Base-by-base conservation (phyloP, 1,284 basidiomycete genomes). In the Sparassis latifolia region DNA sequence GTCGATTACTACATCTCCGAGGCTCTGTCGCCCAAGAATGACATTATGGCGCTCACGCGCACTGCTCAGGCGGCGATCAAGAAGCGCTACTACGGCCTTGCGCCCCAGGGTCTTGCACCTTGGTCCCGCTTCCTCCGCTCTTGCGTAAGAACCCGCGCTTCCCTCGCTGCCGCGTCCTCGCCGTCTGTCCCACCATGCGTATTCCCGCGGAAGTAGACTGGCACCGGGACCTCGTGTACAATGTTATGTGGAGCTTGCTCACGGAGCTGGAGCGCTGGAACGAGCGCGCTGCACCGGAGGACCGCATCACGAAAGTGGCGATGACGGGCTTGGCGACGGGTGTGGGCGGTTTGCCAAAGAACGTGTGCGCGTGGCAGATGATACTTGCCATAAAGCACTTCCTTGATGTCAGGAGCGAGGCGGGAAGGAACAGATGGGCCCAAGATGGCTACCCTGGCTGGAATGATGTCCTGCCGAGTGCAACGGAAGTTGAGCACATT, bases 181-280 rank as follows among this genome's bases (percentile, higher is more conserved):
- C 58, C 28, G 55, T 60, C 35, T 56, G 52, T 35, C 62, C 62
- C 38, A 62, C 61, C 20, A 63, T 64, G 63, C 60, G 56, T 45
- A 44, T 46, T 30, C 63, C 62, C 5, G 45, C 50, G 33, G 49
- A 54, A 38, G 49, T 61, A 10, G 30, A 45, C 28, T 64, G 62
- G 63, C 53, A 64, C 50, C 47, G 52, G 42, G 62, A 64, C 52
- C 51, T 64, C 39, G 62, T 62, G 47, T 63, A 63, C 62, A 60
- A 63, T 47, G 51, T 52, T 38, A 63, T 58, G 59, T 63, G 63
- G 63, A 51, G 47, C 45, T 49, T 64, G n/a, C 58, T 62, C 29
- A 52, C 46, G 20, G 57, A 55, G 51, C 46, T 64, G 28, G 56
- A 57, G 49, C 56, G 43, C 6, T 60, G 60, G 58, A 63, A 62